Evolutionary conservation across 2,329 filamentous ascomycete genomes (phyloP), one percentile per base, ranked within the genome.

Genomic region (Calonectria honghensis): DNA sequence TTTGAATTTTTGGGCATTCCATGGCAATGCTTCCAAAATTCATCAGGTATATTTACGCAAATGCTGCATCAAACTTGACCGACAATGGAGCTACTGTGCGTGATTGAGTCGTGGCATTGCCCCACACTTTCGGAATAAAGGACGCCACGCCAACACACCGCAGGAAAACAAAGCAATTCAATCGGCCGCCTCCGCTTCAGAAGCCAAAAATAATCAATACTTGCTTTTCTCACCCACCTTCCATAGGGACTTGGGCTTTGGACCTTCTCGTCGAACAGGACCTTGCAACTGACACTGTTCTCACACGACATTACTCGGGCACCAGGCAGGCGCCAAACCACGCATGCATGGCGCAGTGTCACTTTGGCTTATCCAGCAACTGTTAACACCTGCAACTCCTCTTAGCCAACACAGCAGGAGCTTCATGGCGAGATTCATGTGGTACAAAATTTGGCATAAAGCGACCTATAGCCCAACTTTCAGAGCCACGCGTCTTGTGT

Each of bases 81-180:
- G 29, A 24, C n/a, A 16, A 41, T 18, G 37, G 6, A 63, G 37
- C 24, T 18, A 7, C 35, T 61, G 35, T 29, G 6, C 13, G 13
- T 61, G 57, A 27, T 37, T 35, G 29, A 41, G 57, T 63, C 57
- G 57, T 63, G 57, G 57, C 57, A 63, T 41, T 13, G 57, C 57
- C 57, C 57, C 57, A 41, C 57, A 63, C 24, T 41, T 41, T 63
- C 57, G 57, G 57, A 29, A 24, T 3, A 63, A 63, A 27, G n/a
- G 57, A 63, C 35, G 57, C 31, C 52, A 57, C 37, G 57, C 57
- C 35, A 63, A 39, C 57, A 24, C 57, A 63, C 13, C 24, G 16
- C 35, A 18, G 6, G 31, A n/a, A 35, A 63, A 41, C 24, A 63
- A 63, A 63, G 57, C 57, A 63, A 63, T 20, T 41, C 24, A 48